phyloP scores from a whole-genome alignment of 169 alveolate species.

The Plasmodium cynomolgi region DNA sequence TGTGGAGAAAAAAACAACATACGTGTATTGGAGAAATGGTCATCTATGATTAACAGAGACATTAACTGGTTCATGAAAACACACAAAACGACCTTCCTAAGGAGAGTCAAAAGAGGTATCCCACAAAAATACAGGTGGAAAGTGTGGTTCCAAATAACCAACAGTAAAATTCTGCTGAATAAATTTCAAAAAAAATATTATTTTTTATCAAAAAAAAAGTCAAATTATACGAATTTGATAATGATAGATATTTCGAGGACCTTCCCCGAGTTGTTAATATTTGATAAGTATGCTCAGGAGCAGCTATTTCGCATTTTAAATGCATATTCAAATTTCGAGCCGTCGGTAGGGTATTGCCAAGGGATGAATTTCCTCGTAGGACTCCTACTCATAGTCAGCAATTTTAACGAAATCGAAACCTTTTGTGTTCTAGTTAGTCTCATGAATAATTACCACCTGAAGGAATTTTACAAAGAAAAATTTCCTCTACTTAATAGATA shows the following conservation, averaged over 20 bases:
- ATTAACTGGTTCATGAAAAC: slow-evolving; percentile 75
- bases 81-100: slow-evolving; percentile 76
- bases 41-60: slow-evolving; percentile 77
- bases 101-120: slow-evolving; percentile 81
- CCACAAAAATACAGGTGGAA: slow-evolving; percentile 83
- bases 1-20: slow-evolving; percentile 72
- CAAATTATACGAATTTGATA: slow-evolving; percentile 75
- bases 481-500: slow-evolving; percentile 78
- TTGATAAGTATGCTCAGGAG: slow-evolving; percentile 82
- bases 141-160: slow-evolving; percentile 76
- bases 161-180: slow-evolving; percentile 15
- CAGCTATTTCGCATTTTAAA: slow-evolving; percentile 85
- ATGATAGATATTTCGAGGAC: slow-evolving; percentile 81
- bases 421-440: slow-evolving; percentile 80
- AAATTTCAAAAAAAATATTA: slow-evolving; percentile 70
- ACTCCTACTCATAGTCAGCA: slow-evolving; percentile 80
- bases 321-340: slow-evolving; percentile 84
- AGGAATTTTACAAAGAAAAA: slow-evolving; percentile 79
- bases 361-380: slow-evolving; percentile 92
- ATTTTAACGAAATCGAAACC: slow-evolving; percentile 81
- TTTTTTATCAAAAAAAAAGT: slow-evolving; percentile 50
- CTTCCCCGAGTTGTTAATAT: slow-evolving; percentile 79
- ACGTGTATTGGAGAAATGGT: slow-evolving; percentile 76
- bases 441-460: slow-evolving; percentile 76
- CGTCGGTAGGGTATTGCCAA: slow-evolving; percentile 88